These are phyloP conservation scores for Gossypium bickii DNA, from an alignment of 345 rosid genomes.

Conservation along the genomic window DNA sequence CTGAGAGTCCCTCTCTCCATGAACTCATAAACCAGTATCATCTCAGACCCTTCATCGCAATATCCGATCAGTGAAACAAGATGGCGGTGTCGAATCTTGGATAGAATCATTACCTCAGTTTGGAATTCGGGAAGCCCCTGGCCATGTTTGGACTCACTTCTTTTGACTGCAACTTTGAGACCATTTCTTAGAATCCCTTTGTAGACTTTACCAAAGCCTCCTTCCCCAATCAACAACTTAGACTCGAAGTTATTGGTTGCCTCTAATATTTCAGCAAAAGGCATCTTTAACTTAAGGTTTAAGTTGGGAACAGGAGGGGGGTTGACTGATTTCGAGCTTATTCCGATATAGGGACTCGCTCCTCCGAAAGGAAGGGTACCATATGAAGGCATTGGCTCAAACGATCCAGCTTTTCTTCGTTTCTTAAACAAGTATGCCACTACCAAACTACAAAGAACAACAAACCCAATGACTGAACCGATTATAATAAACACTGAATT, in stretches of 20 bases:
- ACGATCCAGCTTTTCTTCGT: slow-evolving; percentile 26
- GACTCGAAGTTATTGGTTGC: slow-evolving; percentile 44
- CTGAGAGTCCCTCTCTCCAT: slow-evolving; percentile 54
- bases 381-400: slow-evolving; percentile 11
- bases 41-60: slow-evolving; percentile 52
- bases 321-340: neutral
- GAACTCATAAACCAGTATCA: slow-evolving; percentile 60
- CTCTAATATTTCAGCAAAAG: slow-evolving; percentile 32
- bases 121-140: slow-evolving; percentile 55
- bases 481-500: slow-evolving; percentile 8
- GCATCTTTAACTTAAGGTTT: slow-evolving; percentile 36
- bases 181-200: slow-evolving; percentile 38
- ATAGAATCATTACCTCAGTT: slow-evolving; percentile 50
- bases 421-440: slow-evolving; percentile 12
- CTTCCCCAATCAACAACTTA: slow-evolving; percentile 35
- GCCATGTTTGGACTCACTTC: slow-evolving; percentile 39
- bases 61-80: slow-evolving; percentile 70
- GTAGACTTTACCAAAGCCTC: slow-evolving; percentile 51
- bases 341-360: slow-evolving; percentile 21
- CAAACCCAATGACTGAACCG: slow-evolving; percentile 30
- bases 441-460: slow-evolving; percentile 8
- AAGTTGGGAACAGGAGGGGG: slow-evolving; percentile 23
- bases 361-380: neutral
- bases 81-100: slow-evolving; percentile 62
- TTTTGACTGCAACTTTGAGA: slow-evolving; percentile 44